These are phyloP conservation scores for Ustilaginoidea virens DNA, from an alignment of 2,329 filamentous ascomycete genomes.

Conservation along the genomic window DNA sequence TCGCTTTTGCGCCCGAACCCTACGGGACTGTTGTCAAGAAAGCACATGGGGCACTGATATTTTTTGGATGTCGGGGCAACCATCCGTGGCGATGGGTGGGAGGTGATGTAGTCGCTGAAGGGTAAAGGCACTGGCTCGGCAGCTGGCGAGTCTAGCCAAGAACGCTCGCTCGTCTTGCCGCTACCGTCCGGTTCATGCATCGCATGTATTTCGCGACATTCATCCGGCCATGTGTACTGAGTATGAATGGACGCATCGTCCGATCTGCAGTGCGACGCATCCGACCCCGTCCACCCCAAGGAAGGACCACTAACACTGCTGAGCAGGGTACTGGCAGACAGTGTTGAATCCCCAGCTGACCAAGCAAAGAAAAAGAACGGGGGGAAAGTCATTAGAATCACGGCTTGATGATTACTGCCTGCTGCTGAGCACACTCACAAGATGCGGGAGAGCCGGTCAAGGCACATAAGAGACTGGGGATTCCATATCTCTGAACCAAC, in stretches of 20 bases:
- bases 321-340: constrained; percentile 24
- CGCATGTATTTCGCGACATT: constrained; percentile 16
- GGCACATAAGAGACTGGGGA: constrained; percentile 21
- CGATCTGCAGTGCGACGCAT: constrained; percentile 22
- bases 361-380: too few relatives aligned
- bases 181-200: constrained; percentile 19
- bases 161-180: constrained; percentile 19
- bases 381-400: too few relatives aligned
- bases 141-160: constrained; percentile 25
- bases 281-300: constrained; percentile 25
- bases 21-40: constrained; percentile 27
- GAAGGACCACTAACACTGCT: constrained; percentile 25
- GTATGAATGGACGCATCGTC: constrained; percentile 24
- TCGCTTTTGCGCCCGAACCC: constrained; percentile 31
- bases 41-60: constrained; percentile 30
- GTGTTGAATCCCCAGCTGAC: constrained; percentile 22
- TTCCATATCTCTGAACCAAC: constrained; percentile 22
- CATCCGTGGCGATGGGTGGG: constrained; percentile 20
- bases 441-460: constrained; percentile 19
- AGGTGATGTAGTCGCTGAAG: constrained; percentile 17
- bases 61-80: constrained; percentile 23
- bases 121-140: constrained; percentile 20
- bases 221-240: constrained; percentile 22
- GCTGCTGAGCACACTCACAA: constrained; percentile 15
- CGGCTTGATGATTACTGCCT: too few relatives aligned